These are phyloP conservation scores for Warburgia ugandensis DNA, from an alignment of 164 flowering plant genomes.

Conservation along the genomic window DNA sequence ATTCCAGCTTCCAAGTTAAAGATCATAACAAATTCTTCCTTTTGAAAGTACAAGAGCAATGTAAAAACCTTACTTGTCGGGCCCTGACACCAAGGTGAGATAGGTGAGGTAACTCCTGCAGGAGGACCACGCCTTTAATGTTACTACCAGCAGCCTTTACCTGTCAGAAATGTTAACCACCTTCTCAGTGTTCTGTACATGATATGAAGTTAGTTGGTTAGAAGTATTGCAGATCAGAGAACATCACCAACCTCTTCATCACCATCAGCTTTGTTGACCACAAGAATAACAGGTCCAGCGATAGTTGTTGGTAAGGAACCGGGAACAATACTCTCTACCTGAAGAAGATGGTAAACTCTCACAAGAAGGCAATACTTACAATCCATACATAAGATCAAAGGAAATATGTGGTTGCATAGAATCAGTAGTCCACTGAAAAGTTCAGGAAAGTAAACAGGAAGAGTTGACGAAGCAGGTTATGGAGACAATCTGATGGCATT, in stretches of 20 bases:
- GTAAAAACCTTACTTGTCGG: constrained; percentile 73
- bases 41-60: constrained; percentile 1
- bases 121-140: constrained; percentile 77
- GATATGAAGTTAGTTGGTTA: neutral
- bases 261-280: constrained; percentile 92
- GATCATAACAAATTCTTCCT: neutral
- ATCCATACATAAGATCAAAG: too few relatives aligned
- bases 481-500: too few relatives aligned
- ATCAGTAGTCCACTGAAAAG: too few relatives aligned
- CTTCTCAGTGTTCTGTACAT: neutral
- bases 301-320: constrained; percentile 59
- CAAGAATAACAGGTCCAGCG: constrained; percentile 70
- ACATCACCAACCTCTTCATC: constrained; percentile 79
- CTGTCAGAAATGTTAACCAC: constrained; percentile 26
- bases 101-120: constrained; percentile 94
- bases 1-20: neutral
- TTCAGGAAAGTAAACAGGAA: too few relatives aligned
- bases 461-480: too few relatives aligned
- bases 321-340: constrained; percentile 82
- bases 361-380: too few relatives aligned
- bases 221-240: neutral
- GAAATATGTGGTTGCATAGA: too few relatives aligned
- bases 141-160: constrained; percentile 79
- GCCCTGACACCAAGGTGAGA: constrained; percentile 99
- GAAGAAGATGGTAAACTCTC: constrained; percentile 8